Base-by-base conservation (phyloP, 345 rosid genomes). In the Melaleuca quinquenervia region DNA sequence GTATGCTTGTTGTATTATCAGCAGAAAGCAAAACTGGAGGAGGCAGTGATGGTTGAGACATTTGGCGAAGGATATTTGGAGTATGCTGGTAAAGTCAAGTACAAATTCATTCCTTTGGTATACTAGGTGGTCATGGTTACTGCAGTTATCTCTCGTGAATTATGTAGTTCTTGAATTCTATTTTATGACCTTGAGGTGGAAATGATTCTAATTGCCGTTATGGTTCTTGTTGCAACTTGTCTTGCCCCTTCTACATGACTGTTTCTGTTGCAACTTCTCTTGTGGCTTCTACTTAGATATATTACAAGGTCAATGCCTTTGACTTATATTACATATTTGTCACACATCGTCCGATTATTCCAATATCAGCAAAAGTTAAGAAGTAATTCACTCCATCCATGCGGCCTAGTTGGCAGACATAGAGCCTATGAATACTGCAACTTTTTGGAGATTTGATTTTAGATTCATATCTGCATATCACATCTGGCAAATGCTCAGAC, bases 101-200 rank as follows among this genome's bases (percentile, higher is more conserved):
- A 91, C 92, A 93, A 92, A 91, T 92, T 96, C 91, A 92, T 95
- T 88, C 99, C 99, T 86, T 93, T 93, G 64, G 87, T 96, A 85
- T 94, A 91, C 88, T 96, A 93, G 92, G 83, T 21, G 83, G 41
- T 51, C 86, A 62, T 89, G 90, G 93, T 90, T 90, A 89, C 84
- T 74, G 48, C 82, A 89, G 88, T 85, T 89, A 82, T 76, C 82
- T 82, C 22, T 86, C 84, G 45, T 82, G 36, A 82, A 50, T 70
- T 32, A 36, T 82, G 2, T 82, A 52, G 45, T 50, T 82, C 55
- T 50, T 50, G 84, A 82, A 50, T 80, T 41, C 51, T 5, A 44
- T 82, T 82, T 36, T 27, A 16, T n/a, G 45, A 76, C 70, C 78
- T 70, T 70, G 78, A 70, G 48, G 78, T 36, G 44, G 13, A 70